These are phyloP conservation scores for Pyricularia sp. DNA, from an alignment of 2,329 filamentous ascomycete species.

Conservation along the genomic window DNA sequence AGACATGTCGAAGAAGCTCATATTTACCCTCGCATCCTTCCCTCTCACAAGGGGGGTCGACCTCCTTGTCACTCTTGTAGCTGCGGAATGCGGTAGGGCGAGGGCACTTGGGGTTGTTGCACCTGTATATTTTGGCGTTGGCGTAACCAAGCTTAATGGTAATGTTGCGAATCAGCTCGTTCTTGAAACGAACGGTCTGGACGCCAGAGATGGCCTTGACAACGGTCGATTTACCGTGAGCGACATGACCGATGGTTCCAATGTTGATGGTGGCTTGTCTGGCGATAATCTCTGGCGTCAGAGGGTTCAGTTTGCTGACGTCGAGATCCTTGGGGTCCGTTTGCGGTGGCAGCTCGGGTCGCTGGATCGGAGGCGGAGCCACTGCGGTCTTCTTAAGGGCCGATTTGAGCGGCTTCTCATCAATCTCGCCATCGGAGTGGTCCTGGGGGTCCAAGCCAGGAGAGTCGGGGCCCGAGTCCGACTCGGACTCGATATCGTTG, in stretches of 20 bases:
- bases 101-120: conserved; percentile 81
- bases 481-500: conserved; percentile 63
- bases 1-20: conserved; percentile 79
- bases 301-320: conserved; percentile 62
- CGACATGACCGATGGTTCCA: conserved; percentile 95
- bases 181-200: conserved; percentile 99
- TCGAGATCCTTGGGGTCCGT: conserved; percentile 86
- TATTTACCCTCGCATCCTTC: conserved; percentile 84
- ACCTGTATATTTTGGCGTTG: conserved; percentile 99
- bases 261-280: conserved; percentile 99
- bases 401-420: conserved; percentile 64
- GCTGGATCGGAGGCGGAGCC: conserved; percentile 40
- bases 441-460: conserved; percentile 41
- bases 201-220: conserved; percentile 99
- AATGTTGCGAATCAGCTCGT: conserved; percentile 97
- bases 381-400: conserved; percentile 67
- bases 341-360: conserved; percentile 60
- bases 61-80: conserved; percentile 98
- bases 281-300: conserved; percentile 94
- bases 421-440: conserved; percentile 41
- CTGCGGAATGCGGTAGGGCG: conserved; percentile 90
- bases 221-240: conserved; percentile 96
- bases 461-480: conserved; percentile 50
- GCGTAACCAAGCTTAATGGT: conserved; percentile 99
- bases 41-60: conserved; percentile 89